phyloP scores from a whole-genome alignment of 352 stramenopile genomes.

The Phytophthora multivora region DNA sequence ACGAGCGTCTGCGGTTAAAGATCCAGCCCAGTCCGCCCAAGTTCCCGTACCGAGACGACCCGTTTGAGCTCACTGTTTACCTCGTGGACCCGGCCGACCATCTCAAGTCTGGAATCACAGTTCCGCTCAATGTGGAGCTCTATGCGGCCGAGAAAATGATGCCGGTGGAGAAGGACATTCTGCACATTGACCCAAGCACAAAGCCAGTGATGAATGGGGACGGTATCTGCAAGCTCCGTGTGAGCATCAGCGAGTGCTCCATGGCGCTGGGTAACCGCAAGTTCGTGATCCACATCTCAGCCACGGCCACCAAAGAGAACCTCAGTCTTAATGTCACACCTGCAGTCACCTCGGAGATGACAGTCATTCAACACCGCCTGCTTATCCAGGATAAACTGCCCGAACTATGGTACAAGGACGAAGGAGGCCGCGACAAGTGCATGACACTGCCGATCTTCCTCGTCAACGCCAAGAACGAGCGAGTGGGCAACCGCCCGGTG shows the following conservation, averaged over 20 bases:
- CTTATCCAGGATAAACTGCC: slow-evolving; percentile 85
- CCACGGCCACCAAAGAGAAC: slow-evolving; percentile 59
- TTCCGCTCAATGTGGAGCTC: slow-evolving; percentile 85
- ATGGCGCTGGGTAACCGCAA: slow-evolving; percentile 89
- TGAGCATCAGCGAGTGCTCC: slow-evolving; percentile 84
- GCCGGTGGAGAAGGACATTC: slow-evolving; percentile 77
- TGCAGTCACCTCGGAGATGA: slow-evolving; percentile 80
- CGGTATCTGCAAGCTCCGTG: slow-evolving; percentile 80
- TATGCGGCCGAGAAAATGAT: slow-evolving; percentile 86
- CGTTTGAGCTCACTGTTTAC: slow-evolving; percentile 88
- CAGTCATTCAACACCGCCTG: slow-evolving; percentile 83
- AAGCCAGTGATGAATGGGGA: slow-evolving; percentile 84
- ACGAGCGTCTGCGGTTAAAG: slow-evolving; percentile 75
- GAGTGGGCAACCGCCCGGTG: slow-evolving; percentile 74
- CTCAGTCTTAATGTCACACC: slow-evolving; percentile 52
- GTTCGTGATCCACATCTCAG: slow-evolving; percentile 83
- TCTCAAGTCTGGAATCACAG: slow-evolving; percentile 74
- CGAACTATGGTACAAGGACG: slow-evolving; percentile 89
- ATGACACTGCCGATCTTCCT: slow-evolving; percentile 82
- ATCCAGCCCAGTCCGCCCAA: slow-evolving; percentile 85
- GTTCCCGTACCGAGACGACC: slow-evolving; percentile 86
- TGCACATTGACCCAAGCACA: slow-evolving; percentile 79
- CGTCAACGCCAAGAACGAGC: slow-evolving; percentile 81
- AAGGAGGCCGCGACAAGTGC: slow-evolving; percentile 85
- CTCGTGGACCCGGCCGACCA: slow-evolving; percentile 83